Evolutionary conservation across 306 rosid genomes (phyloP).

Genomic region (Ammopiptanthus mongolicus): DNA sequence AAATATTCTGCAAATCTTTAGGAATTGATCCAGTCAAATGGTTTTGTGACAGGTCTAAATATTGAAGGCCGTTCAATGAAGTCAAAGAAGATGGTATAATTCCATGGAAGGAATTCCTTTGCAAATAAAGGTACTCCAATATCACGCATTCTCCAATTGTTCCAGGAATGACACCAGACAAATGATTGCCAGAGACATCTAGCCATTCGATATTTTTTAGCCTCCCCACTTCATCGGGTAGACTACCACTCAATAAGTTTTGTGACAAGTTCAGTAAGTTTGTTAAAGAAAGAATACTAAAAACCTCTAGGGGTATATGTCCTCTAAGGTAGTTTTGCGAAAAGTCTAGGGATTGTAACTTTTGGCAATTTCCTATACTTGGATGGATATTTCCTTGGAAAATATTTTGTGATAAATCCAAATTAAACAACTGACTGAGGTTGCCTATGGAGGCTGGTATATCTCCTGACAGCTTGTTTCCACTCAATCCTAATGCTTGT

Average conservation of each 20-base stretch:
- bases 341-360: neutral
- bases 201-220: neutral
- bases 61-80: slow-evolving; percentile 8
- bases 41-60: slow-evolving; percentile 28
- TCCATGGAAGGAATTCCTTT: slow-evolving; percentile 26
- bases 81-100: slow-evolving; percentile 16
- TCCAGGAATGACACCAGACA: slow-evolving; percentile 29
- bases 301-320: slow-evolving; percentile 2
- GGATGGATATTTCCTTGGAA: slow-evolving; percentile 21
- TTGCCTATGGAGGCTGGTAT: slow-evolving; percentile 12
- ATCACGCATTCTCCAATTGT: slow-evolving; percentile 16
- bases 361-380: neutral
- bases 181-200: slow-evolving; percentile 16
- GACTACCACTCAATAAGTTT: neutral
- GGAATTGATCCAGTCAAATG: slow-evolving; percentile 31
- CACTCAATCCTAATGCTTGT: neutral
- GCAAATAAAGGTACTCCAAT: slow-evolving; percentile 16
- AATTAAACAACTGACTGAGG: neutral
- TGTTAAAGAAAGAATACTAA: neutral
- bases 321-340: slow-evolving; percentile 2
- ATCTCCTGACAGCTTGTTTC: neutral
- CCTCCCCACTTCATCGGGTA: slow-evolving; percentile 15
- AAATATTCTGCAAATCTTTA: neutral
- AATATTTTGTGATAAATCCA: neutral
- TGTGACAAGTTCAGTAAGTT: slow-evolving; percentile 11